A percentile compares a stretch with the other conserved stretches of the same genome.
These are phyloP conservation scores for Penicillium sp. DNA, from an alignment of 2,329 filamentous ascomycete genomes.

Conservation along the genomic window DNA sequence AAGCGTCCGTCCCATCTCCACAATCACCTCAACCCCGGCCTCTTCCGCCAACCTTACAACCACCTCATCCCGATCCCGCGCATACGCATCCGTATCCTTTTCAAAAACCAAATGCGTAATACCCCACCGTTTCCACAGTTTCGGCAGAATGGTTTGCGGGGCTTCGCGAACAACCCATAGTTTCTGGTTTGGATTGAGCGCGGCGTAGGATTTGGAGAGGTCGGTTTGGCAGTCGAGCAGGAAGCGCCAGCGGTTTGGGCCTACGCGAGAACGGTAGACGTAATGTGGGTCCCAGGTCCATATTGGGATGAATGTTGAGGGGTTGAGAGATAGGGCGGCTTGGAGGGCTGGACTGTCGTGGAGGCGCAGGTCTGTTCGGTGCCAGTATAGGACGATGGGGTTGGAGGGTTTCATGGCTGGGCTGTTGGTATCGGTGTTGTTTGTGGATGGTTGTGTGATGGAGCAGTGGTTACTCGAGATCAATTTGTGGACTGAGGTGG, in stretches of 20 bases:
- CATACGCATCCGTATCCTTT: conserved; percentile 74
- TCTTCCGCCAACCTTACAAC: conserved; percentile 60
- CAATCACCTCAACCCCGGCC: conserved; percentile 67
- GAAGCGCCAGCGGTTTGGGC: conserved; percentile 73
- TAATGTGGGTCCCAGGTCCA: conserved; percentile 83
- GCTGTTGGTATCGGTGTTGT: neutral
- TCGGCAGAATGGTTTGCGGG: conserved; percentile 68
- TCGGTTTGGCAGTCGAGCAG: conserved; percentile 72
- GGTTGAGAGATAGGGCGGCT: conserved; percentile 68
- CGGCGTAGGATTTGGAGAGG: conserved; percentile 64
- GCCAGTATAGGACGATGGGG: conserved; percentile 68
- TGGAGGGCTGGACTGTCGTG: conserved; percentile 74
- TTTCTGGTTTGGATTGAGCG: conserved; percentile 68
- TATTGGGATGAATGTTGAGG: conserved; percentile 68
- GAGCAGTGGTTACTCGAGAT: neutral
- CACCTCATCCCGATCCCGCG: conserved; percentile 59
- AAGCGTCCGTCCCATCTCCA: conserved; percentile 63
- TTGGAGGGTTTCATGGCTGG: neutral
- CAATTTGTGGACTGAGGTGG: no score
- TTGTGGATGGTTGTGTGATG: neutral
- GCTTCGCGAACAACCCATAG: conserved; percentile 71
- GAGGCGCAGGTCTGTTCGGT: conserved; percentile 72
- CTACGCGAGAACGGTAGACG: conserved; percentile 68
- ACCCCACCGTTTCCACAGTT: conserved; percentile 70
- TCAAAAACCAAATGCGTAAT: conserved; percentile 77